phyloP scores from a whole-genome alignment of 2,329 filamentous ascomycete genomes.

The Gnomoniopsis smithogilvyi region DNA sequence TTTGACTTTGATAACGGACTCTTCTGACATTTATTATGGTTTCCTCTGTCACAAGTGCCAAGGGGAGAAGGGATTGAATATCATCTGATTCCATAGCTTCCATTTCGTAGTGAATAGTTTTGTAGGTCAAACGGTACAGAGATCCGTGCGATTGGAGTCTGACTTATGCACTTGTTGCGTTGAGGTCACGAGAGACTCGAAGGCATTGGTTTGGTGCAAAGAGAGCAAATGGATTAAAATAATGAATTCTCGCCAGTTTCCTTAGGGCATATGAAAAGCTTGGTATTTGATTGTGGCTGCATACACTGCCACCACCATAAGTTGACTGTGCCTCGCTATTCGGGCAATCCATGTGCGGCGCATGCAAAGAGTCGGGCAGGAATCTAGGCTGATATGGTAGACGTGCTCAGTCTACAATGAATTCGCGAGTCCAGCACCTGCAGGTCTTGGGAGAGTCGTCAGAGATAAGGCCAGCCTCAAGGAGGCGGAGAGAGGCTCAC shows the following conservation, averaged over 20 bases:
- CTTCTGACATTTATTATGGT: neutral
- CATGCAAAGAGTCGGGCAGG: too few relatives aligned
- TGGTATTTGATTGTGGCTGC: neutral
- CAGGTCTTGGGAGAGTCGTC: too few relatives aligned
- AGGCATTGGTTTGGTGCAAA: neutral
- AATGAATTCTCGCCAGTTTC: neutral
- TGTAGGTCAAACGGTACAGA: too few relatives aligned
- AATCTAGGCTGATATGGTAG: too few relatives aligned
- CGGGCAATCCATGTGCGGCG: too few relatives aligned
- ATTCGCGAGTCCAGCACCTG: too few relatives aligned
- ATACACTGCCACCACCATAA: neutral
- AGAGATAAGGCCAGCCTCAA: too few relatives aligned
- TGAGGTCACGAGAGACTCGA: neutral
- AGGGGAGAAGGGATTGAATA: neutral
- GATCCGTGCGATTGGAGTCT: neutral
- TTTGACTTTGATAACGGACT: neutral
- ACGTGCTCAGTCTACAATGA: too few relatives aligned
- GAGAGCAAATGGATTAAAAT: neutral
- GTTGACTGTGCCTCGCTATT: too few relatives aligned
- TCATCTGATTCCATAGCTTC: slow-evolving; percentile 5
- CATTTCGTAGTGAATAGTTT: too few relatives aligned
- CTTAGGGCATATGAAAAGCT: too few relatives aligned
- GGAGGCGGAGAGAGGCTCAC: too few relatives aligned
- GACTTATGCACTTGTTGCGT: neutral
- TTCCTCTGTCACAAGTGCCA: neutral